Base-by-base conservation (phyloP, 2,329 filamentous ascomycete species). In the Fusarium oxysporum region DNA sequence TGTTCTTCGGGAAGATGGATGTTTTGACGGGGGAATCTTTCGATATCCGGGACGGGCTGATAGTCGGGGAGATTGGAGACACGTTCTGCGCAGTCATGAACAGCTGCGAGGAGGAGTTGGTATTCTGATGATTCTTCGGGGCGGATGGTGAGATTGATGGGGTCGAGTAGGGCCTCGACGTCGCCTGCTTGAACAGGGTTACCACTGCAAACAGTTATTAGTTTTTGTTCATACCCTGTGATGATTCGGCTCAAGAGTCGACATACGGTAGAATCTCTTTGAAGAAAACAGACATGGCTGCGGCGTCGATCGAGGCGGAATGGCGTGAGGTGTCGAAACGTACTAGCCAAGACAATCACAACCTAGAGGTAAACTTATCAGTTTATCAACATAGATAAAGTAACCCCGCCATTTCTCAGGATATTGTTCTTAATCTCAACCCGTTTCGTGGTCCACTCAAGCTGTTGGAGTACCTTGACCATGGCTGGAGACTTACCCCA, bases 1-100 rank as follows among this genome's bases (percentile, higher is more conserved):
- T 88, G 84, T 45, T 85, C 85, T 35, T 80, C 78, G 21, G 72
- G 83, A 12, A 81, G 80, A n/a, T 78, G 82, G 2, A 88, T 59
- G 54, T 85, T 78, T 50, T 84, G 77, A 38, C 86, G 83, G 1
- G 85, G 85, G 60, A 85, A 87, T 17, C 75, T 80, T 6, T 81
- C 73, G n/a, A 78, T 71, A 55, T 87, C 82, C 2, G 84, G 79
- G 1, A 74, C 47, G 2, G 84, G 81, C 33, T 85, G 81, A 62
- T 87, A 88, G 64, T 88, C 86, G 3, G 85, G 84, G 0, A 88
- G 76, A 17, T 76, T 78, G 6, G 80, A 77, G 43, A 88, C 78
- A 1, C 81, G 80, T 57, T 86, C 82, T 2, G 86, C 86, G 43
- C 85, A 86, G 59, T 88, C 86, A 62, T 88, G 86, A 1, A 87